Evolutionary conservation across 2,329 filamentous ascomycete genomes (phyloP), one percentile per base, ranked within the genome.

Genomic region (Coniochaeta sp.): DNA sequence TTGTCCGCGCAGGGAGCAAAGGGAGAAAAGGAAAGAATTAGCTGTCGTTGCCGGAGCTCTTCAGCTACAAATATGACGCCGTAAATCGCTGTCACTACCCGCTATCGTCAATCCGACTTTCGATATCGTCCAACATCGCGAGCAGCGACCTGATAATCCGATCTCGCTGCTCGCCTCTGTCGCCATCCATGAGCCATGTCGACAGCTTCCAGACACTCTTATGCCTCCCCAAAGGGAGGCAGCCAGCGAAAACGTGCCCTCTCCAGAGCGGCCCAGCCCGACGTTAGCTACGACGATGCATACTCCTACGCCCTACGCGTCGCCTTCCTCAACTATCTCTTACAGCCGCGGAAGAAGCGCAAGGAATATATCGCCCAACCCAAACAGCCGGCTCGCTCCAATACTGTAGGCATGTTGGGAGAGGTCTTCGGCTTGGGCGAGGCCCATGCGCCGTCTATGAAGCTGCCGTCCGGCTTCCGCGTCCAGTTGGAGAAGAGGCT

Each of bases 241-340:
- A 67, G 73, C 62, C 67, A 75, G 66, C 67, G 69, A 55, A 74
- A 75, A 60, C 76, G 81, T 64, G 71, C 77, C 10, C 69, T 71
- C 36, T 85, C 84, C 55, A 76, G 73, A 63, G 73, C 76, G 55
- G 76, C 79, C 62, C 72, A 76, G 56, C 71, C 77, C 58, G 73
- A 77, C 59, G 79, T 87, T 65, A 81, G 80, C 67, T 80, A 85
- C 72, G 89, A 96, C 68, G 91, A 97, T 75, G 93, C 91, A 71
- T 96, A 96, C 77, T 89, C 87, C 64, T 96, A 91, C 76, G 92
- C 93, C 68, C 85, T 99, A 59, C 89, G 95, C 63, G 88, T 90
- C 66, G 93, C 93, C 66, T 97, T 91, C 75, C 89, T 99, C 61
- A 84, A 93, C 74, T 96, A 99, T 74, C 87, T 98, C 52, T 83